Evolutionary conservation across 2,329 filamentous ascomycete genomes (phyloP).

Genomic region (Ilyonectria destructans): DNA sequence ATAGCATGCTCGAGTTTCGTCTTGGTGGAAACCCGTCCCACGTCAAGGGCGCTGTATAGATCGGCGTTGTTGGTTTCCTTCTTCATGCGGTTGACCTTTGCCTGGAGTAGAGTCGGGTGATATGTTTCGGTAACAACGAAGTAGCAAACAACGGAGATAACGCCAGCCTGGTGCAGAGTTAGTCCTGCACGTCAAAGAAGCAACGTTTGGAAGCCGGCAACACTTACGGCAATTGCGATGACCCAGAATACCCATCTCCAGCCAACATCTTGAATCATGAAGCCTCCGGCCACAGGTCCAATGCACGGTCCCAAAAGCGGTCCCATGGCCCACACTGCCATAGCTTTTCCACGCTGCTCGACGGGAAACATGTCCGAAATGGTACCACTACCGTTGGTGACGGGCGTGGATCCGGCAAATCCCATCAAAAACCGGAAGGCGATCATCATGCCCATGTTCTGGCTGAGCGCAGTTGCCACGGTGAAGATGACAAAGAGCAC

Average conservation of each 20-base stretch:
- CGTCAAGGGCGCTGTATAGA: slow-evolving; percentile 57
- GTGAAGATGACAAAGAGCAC: slow-evolving; percentile 72
- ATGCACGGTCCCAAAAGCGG: slow-evolving; percentile 73
- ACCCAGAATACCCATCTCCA: slow-evolving; percentile 66
- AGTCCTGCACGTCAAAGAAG: neutral
- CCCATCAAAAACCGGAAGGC: slow-evolving; percentile 75
- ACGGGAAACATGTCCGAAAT: slow-evolving; percentile 76
- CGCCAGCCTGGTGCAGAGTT: slow-evolving; percentile 44
- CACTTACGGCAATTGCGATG: slow-evolving; percentile 50
- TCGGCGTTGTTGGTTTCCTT: slow-evolving; percentile 68
- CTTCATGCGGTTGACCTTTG: slow-evolving; percentile 71
- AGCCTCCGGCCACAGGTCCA: slow-evolving; percentile 65
- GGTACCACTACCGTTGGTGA: slow-evolving; percentile 79
- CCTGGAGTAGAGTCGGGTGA: slow-evolving; percentile 69
- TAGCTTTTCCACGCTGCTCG: slow-evolving; percentile 73
- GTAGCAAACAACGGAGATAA: slow-evolving; percentile 49
- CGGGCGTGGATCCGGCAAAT: slow-evolving; percentile 73
- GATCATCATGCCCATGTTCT: slow-evolving; percentile 76
- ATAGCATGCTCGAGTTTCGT: slow-evolving; percentile 68
- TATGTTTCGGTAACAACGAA: slow-evolving; percentile 77
- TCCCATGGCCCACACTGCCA: slow-evolving; percentile 76
- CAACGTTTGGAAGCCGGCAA: accelerated
- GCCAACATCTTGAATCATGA: slow-evolving; percentile 57
- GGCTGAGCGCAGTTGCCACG: slow-evolving; percentile 61
- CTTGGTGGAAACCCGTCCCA: slow-evolving; percentile 29